phyloP scores from a whole-genome alignment of 2,329 filamentous ascomycete species.

The Hymenoscyphus albidus region DNA sequence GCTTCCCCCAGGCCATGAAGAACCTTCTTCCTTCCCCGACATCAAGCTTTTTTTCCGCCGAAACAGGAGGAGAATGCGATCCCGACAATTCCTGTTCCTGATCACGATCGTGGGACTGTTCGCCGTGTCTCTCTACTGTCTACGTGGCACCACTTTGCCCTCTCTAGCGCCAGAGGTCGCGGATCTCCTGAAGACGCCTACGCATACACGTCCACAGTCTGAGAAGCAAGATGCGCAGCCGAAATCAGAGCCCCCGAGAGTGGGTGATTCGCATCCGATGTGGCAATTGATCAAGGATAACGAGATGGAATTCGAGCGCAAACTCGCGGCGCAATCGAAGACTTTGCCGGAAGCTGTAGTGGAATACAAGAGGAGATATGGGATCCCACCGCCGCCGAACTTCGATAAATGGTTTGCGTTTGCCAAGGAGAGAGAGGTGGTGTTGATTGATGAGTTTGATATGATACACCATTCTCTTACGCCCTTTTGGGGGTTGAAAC shows the following conservation, averaged over 20 bases:
- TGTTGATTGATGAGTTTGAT: constrained; percentile 91
- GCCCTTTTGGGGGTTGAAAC: constrained; percentile 88
- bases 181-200: constrained; percentile 10
- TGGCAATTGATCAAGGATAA: constrained; percentile 59
- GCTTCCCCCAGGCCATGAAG: constrained; percentile 20
- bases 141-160: constrained; percentile 28
- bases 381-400: constrained; percentile 77
- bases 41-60: constrained; percentile 6
- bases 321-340: constrained; percentile 63
- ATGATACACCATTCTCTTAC: constrained; percentile 75
- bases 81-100: constrained; percentile 37
- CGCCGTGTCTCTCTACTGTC: constrained; percentile 35
- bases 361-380: constrained; percentile 80
- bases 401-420: constrained; percentile 96
- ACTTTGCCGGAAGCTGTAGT: constrained; percentile 71
- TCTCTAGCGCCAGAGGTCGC: constrained; percentile 9
- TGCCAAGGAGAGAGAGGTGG: constrained; percentile 67
- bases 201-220: constrained; percentile 13
- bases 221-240: constrained; percentile 26
- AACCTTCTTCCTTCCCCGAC: constrained; percentile 16
- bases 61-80: constrained; percentile 37
- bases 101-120: constrained; percentile 37
- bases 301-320: constrained; percentile 53
- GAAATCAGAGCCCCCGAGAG: constrained; percentile 5
- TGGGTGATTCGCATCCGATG: constrained; percentile 57